phyloP scores from a whole-genome alignment of 2,329 filamentous ascomycete species.

The Fusarium sp. region DNA sequence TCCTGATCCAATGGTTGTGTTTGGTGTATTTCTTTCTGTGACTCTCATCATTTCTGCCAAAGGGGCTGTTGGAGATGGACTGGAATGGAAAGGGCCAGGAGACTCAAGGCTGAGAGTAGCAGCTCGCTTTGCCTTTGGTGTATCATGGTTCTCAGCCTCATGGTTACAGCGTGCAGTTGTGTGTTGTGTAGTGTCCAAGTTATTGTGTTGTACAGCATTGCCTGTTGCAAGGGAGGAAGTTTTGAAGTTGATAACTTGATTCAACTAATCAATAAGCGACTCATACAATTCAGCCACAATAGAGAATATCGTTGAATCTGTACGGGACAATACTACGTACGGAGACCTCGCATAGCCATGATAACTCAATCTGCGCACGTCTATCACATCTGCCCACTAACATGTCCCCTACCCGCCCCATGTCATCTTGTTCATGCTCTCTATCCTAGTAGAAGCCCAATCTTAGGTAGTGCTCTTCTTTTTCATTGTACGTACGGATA shows the following conservation, averaged over 20 bases:
- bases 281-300: neutral
- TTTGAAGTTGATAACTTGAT: slow-evolving; percentile 5
- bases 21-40: slow-evolving; percentile 25
- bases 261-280: neutral
- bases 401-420: slow-evolving; percentile 19
- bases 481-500: slow-evolving; percentile 15
- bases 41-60: slow-evolving; percentile 34
- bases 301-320: slow-evolving; percentile 10
- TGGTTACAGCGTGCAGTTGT: slow-evolving; percentile 16
- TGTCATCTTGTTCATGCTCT: slow-evolving; percentile 38
- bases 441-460: slow-evolving; percentile 36
- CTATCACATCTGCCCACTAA: slow-evolving; percentile 14
- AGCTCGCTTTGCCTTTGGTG: slow-evolving; percentile 4
- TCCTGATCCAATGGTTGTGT: slow-evolving; percentile 37
- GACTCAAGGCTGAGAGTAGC: slow-evolving; percentile 13
- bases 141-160: slow-evolving; percentile 39
- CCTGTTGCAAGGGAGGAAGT: slow-evolving; percentile 1
- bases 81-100: slow-evolving; percentile 21
- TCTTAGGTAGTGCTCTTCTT: slow-evolving; percentile 35
- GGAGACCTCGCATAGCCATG: slow-evolving; percentile 11
- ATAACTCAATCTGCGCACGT: slow-evolving; percentile 25
- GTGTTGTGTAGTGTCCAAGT: slow-evolving; percentile 10
- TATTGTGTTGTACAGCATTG: slow-evolving; percentile 16
- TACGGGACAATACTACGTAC: neutral
- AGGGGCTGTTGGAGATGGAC: slow-evolving; percentile 7